phyloP scores from a whole-genome alignment of 495 filamentous ascomycete species.

The Aspergillus saccharolyticus region DNA sequence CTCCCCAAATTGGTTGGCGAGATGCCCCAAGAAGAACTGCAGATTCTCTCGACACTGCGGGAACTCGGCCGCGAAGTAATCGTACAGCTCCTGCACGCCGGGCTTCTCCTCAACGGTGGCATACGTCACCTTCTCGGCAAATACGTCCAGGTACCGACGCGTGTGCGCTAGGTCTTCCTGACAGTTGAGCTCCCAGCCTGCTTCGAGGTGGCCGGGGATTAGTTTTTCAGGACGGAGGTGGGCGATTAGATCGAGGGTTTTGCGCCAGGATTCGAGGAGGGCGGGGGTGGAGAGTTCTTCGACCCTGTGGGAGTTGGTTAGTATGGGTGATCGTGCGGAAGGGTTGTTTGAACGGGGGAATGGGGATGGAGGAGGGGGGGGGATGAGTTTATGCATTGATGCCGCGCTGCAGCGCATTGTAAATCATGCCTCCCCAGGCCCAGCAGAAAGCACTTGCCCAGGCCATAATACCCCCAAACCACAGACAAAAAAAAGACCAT shows the following conservation, averaged over 20 bases:
- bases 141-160: conserved; percentile 18
- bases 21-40: conserved; percentile 22
- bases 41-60: conserved; percentile 13
- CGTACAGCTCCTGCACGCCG: conserved; percentile 21
- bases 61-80: conserved; percentile 25
- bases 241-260: conserved; percentile 22
- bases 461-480: too few species aligned
- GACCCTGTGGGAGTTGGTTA: conserved; percentile 12
- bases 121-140: conserved; percentile 22
- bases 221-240: conserved; percentile 17
- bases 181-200: conserved; percentile 24
- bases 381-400: too few species aligned
- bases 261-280: conserved; percentile 21
- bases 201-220: conserved; percentile 26
- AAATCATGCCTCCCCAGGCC: too few species aligned
- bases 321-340: background rate
- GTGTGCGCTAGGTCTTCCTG: conserved; percentile 23
- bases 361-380: too few species aligned
- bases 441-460: too few species aligned
- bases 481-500: too few species aligned
- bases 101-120: conserved; percentile 20
- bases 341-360: too few species aligned
- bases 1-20: conserved; percentile 21
- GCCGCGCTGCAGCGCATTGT: too few species aligned
- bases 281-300: conserved; percentile 27